Conservation (phyloP, 139 green algal genomes). For the Chlamydomonas urium region DNA sequence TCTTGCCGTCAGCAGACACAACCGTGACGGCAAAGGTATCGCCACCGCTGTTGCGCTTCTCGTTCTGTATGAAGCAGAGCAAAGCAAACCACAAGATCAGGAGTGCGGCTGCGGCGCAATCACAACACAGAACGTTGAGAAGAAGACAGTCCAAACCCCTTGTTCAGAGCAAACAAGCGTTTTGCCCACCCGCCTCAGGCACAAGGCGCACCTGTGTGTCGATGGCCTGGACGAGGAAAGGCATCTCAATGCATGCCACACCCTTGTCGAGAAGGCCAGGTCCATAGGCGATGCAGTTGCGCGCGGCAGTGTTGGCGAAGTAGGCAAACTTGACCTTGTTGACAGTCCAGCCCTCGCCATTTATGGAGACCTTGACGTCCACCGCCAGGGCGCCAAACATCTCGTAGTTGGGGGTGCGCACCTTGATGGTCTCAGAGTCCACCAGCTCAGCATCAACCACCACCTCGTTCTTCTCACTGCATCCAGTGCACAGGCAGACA, state of each 20-base stretch:
- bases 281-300: slow-evolving; percentile 77
- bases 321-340: slow-evolving; percentile 78
- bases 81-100: no score
- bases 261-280: slow-evolving; percentile 63
- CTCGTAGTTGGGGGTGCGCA: slow-evolving; percentile 80
- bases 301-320: slow-evolving; percentile 80
- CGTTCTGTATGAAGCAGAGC: slow-evolving; percentile 70
- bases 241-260: slow-evolving; percentile 68
- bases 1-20: slow-evolving; percentile 49
- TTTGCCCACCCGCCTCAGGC: no score
- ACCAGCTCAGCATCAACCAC: slow-evolving; percentile 65
- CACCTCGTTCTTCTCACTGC: slow-evolving; percentile 60
- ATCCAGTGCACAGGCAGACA: no score
- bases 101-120: no score
- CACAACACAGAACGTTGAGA: no score
- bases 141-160: no score
- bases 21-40: slow-evolving; percentile 66
- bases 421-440: slow-evolving; percentile 57
- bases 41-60: slow-evolving; percentile 67
- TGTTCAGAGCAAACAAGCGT: no score
- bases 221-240: slow-evolving; percentile 69
- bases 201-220: slow-evolving; percentile 42
- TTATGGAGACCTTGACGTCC: slow-evolving; percentile 67
- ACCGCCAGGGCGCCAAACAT: slow-evolving; percentile 67
- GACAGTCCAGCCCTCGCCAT: slow-evolving; percentile 81